Evolutionary conservation across 139 green algal genomes (phyloP).

Genomic region (Coccomyxa sp.): DNA sequence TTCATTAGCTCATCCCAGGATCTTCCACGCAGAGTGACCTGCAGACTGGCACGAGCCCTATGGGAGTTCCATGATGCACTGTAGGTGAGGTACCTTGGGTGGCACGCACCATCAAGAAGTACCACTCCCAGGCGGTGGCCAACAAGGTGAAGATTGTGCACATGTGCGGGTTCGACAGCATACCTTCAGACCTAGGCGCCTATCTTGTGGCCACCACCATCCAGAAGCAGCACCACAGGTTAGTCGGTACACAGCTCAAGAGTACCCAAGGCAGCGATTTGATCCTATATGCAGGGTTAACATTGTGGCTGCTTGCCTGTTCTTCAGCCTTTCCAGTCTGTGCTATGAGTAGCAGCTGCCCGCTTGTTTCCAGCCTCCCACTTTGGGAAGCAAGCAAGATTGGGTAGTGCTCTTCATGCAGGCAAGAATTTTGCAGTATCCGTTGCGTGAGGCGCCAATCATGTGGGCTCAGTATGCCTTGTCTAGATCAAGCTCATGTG

Average conservation of each 20-base stretch:
- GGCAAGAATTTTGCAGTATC: no score
- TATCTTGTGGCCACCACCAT: constrained; percentile 51
- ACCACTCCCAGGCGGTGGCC: constrained; percentile 42
- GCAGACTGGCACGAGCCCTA: no score
- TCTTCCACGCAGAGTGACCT: no score
- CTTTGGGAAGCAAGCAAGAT: not conserved
- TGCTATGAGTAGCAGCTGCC: not conserved
- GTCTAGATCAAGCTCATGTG: no score
- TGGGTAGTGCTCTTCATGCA: not conserved
- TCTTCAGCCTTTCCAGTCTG: not conserved
- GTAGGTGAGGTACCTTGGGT: constrained; percentile 75
- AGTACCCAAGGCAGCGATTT: no score
- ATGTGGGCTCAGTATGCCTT: no score
- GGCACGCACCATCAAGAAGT: constrained; percentile 43
- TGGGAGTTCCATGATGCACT: not conserved
- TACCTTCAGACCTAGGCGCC: constrained; percentile 79
- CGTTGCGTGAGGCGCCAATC: no score
- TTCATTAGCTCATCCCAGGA: no score
- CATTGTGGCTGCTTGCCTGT: not conserved
- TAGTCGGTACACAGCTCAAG: not conserved
- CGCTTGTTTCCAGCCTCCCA: no score
- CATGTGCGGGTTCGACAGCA: constrained; percentile 84
- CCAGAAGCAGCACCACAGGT: constrained; percentile 49
- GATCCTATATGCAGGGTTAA: constrained; percentile 8
- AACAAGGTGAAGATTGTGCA: constrained; percentile 60